Evolutionary conservation across 192 early-diverging fungal species (phyloP).

Genomic region (Coemansia sp.): DNA sequence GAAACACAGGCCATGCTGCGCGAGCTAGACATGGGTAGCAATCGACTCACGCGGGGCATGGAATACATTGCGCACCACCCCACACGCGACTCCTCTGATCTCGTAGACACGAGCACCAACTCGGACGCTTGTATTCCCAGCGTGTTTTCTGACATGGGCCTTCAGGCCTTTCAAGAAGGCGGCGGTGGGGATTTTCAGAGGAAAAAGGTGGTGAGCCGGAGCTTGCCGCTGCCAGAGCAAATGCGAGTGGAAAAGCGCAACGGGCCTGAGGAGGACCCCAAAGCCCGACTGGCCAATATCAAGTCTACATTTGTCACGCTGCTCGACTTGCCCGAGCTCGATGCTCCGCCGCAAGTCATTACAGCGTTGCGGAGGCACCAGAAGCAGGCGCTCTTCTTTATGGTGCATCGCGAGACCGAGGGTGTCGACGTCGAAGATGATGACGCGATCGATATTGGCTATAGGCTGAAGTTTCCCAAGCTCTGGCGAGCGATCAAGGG

Average conservation of each 20-base stretch:
- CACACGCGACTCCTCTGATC: constrained; percentile 20
- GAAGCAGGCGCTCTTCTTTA: constrained; percentile 79
- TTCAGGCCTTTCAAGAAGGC: constrained; percentile 3
- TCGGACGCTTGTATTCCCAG: constrained; percentile 37
- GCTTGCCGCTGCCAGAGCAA: constrained; percentile 16
- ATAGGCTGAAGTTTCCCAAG: constrained; percentile 22
- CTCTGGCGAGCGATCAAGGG: constrained; percentile 25
- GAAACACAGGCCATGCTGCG: constrained; percentile 28
- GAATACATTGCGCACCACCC: constrained; percentile 18
- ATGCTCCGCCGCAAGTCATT: constrained; percentile 44
- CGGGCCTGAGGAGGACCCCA: constrained; percentile 20
- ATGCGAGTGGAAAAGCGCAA: constrained; percentile 22
- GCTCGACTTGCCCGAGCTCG: constrained; percentile 46
- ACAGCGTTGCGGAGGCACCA: constrained; percentile 77
- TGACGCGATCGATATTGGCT: background rate
- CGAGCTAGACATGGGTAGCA: constrained; percentile 25
- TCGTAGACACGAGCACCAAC: constrained; percentile 18
- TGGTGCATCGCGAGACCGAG: constrained; percentile 70
- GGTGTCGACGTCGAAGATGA: constrained; percentile 56
- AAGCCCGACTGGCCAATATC: constrained; percentile 38
- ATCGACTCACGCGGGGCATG: constrained; percentile 35
- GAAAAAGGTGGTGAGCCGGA: constrained; percentile 5
- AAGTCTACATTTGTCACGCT: constrained; percentile 53
- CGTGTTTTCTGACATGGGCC: constrained; percentile 33
- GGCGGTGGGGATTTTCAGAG: background rate